These are phyloP conservation scores for Aspergillus candidus DNA, from an alignment of 2,329 filamentous ascomycete genomes.

Conservation along the genomic window DNA sequence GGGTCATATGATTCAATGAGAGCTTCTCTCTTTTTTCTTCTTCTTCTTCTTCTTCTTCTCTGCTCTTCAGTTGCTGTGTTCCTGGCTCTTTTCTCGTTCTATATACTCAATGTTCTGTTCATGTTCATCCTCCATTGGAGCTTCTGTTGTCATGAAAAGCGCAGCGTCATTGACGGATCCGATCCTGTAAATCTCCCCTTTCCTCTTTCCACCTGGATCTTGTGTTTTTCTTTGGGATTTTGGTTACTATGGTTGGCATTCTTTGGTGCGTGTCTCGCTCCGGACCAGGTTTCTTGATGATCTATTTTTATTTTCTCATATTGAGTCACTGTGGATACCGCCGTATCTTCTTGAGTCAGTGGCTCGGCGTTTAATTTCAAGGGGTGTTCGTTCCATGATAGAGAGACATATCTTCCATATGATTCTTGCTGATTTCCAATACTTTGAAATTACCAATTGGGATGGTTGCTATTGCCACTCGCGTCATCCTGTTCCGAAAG, in stretches of 20 bases:
- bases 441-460: no score
- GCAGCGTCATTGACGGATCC: neutral
- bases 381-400: no score
- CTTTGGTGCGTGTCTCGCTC: slow-evolving; percentile 1
- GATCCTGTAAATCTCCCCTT: neutral
- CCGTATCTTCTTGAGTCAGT: no score
- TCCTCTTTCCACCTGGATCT: slow-evolving; percentile 1
- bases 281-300: neutral
- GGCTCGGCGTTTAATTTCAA: no score
- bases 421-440: no score
- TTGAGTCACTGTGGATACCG: no score
- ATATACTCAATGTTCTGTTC: neutral
- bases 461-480: no score
- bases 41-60: neutral
- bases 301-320: neutral
- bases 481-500: no score
- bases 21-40: neutral
- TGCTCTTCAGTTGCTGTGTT: neutral
- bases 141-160: slow-evolving; percentile 1
- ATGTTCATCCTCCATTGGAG: neutral
- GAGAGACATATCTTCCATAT: no score
- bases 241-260: slow-evolving; percentile 1
- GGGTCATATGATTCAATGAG: slow-evolving; percentile 63
- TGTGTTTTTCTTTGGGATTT: slow-evolving; percentile 3
- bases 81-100: slow-evolving; percentile 1